These are phyloP conservation scores for Pholiota conissans DNA, from an alignment of 768 basidiomycete species.

Conservation along the genomic window DNA sequence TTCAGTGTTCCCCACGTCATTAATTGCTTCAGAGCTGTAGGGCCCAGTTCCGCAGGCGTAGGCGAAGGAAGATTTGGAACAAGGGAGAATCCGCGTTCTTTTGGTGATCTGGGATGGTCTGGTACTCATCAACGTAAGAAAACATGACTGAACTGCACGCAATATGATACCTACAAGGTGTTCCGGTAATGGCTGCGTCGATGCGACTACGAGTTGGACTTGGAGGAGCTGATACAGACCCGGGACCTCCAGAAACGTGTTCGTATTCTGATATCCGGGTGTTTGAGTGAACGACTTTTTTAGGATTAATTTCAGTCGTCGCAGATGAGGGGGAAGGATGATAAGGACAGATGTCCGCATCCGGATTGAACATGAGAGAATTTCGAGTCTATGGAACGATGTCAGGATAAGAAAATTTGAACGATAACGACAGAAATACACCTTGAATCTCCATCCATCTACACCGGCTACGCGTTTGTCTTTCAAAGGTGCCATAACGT, in stretches of 20 bases:
- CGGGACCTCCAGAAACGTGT: slow-evolving; percentile 39
- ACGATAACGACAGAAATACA: slow-evolving; percentile 26
- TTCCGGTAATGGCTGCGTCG: slow-evolving; percentile 90
- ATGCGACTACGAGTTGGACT: slow-evolving; percentile 92
- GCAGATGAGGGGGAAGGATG: slow-evolving; percentile 38
- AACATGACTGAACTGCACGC: no score
- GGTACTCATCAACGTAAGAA: neutral
- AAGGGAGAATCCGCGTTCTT: slow-evolving; percentile 62
- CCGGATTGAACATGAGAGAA: slow-evolving; percentile 93
- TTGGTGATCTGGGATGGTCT: slow-evolving; percentile 69
- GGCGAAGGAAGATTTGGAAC: slow-evolving; percentile 89
- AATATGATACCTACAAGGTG: slow-evolving; percentile 76
- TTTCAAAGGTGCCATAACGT: slow-evolving; percentile 82
- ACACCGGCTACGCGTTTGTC: slow-evolving; percentile 72
- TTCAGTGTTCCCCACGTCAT: slow-evolving; percentile 98
- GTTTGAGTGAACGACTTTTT: slow-evolving; percentile 72
- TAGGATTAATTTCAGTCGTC: slow-evolving; percentile 33
- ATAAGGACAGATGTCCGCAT: slow-evolving; percentile 85
- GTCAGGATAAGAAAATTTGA: neutral
- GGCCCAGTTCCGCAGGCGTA: slow-evolving; percentile 77
- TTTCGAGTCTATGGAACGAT: slow-evolving; percentile 73
- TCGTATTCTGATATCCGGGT: slow-evolving; percentile 83
- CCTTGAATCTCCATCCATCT: slow-evolving; percentile 84
- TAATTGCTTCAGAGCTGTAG: slow-evolving; percentile 83
- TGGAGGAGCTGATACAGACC: slow-evolving; percentile 59